Evolutionary conservation across 768 basidiomycete species (phyloP).

Genomic region (Mycena crocata): DNA sequence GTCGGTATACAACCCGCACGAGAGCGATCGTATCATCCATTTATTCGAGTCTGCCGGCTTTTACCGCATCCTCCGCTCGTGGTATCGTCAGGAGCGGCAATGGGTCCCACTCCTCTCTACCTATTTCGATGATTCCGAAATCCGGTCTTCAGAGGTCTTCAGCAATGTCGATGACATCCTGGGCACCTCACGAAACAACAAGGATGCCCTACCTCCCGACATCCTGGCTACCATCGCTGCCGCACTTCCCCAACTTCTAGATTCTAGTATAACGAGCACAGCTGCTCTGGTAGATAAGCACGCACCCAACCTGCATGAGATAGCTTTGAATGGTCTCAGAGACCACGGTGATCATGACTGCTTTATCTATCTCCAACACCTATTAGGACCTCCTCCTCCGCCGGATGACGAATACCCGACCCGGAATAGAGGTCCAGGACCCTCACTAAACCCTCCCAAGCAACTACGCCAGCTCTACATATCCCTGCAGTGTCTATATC

Average conservation of each 20-base stretch:
- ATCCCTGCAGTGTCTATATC: constrained; percentile 76
- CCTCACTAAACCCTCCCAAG: constrained; percentile 60
- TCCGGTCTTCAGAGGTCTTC: constrained; percentile 72
- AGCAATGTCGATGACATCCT: constrained; percentile 74
- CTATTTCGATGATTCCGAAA: constrained; percentile 78
- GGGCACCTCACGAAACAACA: constrained; percentile 56
- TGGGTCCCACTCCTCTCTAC: constrained; percentile 83
- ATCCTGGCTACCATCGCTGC: constrained; percentile 64
- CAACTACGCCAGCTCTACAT: constrained; percentile 73
- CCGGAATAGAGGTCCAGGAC: constrained; percentile 38
- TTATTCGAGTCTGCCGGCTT: constrained; percentile 89
- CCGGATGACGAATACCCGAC: constrained; percentile 55
- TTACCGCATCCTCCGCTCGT: constrained; percentile 87
- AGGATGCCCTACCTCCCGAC: constrained; percentile 65
- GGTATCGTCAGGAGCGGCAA: constrained; percentile 78
- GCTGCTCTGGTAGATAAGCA: constrained; percentile 80
- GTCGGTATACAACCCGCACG: constrained; percentile 89
- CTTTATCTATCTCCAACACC: constrained; percentile 80
- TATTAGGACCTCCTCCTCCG: constrained; percentile 67
- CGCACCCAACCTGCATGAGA: constrained; percentile 72
- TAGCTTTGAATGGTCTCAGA: constrained; percentile 66
- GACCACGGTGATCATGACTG: constrained; percentile 62
- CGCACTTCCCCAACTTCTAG: constrained; percentile 74
- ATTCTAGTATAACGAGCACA: constrained; percentile 70
- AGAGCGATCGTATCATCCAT: constrained; percentile 70